These are phyloP conservation scores for Vitis amurensis DNA, from an alignment of 164 flowering plant species.

Conservation along the genomic window DNA sequence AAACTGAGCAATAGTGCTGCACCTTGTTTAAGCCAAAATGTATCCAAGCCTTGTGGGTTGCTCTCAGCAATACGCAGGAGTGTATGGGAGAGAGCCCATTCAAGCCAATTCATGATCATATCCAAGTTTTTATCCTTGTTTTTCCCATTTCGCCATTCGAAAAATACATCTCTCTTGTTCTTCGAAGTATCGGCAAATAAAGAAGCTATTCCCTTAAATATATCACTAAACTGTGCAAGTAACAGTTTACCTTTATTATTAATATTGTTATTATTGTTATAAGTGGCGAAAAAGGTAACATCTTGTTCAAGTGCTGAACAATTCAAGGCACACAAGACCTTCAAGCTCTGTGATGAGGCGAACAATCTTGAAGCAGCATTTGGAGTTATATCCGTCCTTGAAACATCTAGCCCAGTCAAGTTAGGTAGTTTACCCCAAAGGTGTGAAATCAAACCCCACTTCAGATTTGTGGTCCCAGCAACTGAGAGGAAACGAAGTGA, in stretches of 20 bases:
- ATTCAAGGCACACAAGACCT: slow-evolving; percentile 80
- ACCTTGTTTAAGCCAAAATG: slow-evolving; percentile 91
- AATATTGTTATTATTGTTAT: slow-evolving; percentile 26
- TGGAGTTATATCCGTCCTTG: slow-evolving; percentile 74
- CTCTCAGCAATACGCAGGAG: slow-evolving; percentile 84
- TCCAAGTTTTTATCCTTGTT: slow-evolving; percentile 45
- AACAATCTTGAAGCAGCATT: slow-evolving; percentile 57
- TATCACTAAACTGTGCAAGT: slow-evolving; percentile 60
- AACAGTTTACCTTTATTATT: slow-evolving; percentile 64
- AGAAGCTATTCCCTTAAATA: slow-evolving; percentile 64
- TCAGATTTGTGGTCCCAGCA: slow-evolving; percentile 75
- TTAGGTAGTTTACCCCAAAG: slow-evolving; percentile 73
- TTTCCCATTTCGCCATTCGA: slow-evolving; percentile 61
- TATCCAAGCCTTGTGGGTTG: slow-evolving; percentile 68
- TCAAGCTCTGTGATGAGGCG: slow-evolving; percentile 62
- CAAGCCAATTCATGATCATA: slow-evolving; percentile 85
- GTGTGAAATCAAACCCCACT: slow-evolving; percentile 64
- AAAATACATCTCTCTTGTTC: slow-evolving; percentile 53
- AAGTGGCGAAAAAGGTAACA: slow-evolving; percentile 28
- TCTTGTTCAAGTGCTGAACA: slow-evolving; percentile 76
- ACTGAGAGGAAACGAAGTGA: slow-evolving; percentile 80
- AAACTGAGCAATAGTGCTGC: slow-evolving; percentile 72
- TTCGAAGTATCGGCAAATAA: slow-evolving; percentile 55
- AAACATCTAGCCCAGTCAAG: slow-evolving; percentile 81
- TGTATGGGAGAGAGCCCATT: slow-evolving; percentile 82